These are phyloP conservation scores for Gnomoniopsis smithogilvyi DNA, from an alignment of 2,329 filamentous ascomycete genomes.

Conservation along the genomic window DNA sequence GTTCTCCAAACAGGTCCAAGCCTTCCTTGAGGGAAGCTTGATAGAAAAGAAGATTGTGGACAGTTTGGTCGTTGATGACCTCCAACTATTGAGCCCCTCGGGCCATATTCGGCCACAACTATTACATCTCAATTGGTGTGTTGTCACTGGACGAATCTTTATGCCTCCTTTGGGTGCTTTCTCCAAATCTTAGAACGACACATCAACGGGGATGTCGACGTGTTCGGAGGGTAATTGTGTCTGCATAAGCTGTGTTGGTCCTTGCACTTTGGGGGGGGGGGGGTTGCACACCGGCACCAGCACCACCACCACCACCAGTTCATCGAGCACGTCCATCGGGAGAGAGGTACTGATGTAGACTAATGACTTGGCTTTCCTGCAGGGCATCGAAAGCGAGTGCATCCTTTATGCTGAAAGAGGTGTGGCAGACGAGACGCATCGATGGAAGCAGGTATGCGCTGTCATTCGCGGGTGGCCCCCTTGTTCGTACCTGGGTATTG, in stretches of 20 bases:
- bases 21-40: background rate
- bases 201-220: background rate
- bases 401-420: background rate
- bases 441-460: background rate
- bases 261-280: background rate
- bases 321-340: background rate
- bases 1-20: background rate
- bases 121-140: background rate
- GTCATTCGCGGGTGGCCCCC: background rate
- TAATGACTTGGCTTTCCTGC: background rate
- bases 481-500: too few species aligned
- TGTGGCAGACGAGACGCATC: constrained; percentile 3
- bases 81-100: too few species aligned
- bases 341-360: background rate
- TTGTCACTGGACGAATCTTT: constrained; percentile 4
- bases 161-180: background rate
- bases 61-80: background rate
- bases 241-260: background rate
- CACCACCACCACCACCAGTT: background rate
- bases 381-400: background rate
- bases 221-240: background rate
- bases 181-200: constrained; percentile 9
- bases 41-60: constrained; percentile 2
- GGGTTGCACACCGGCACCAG: background rate
- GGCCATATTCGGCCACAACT: constrained; percentile 4